phyloP scores from a whole-genome alignment of 169 alveolate species.

The Eimeria tenella region DNA sequence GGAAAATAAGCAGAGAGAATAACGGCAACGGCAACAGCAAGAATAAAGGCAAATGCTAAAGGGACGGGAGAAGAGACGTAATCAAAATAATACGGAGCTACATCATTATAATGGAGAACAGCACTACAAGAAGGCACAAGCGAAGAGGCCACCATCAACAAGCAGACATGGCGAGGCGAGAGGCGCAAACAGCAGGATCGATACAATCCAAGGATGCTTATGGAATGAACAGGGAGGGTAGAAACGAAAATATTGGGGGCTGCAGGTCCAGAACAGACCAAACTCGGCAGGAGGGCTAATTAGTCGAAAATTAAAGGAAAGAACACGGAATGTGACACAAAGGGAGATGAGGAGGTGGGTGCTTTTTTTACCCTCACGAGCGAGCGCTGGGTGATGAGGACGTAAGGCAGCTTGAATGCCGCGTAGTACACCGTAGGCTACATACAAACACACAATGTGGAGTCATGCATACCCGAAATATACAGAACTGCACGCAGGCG shows the following conservation, averaged over 20 bases:
- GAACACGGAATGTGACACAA: background rate
- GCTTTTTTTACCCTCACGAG: background rate
- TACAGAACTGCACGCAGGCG: background rate
- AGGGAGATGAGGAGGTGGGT: background rate
- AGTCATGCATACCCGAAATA: background rate
- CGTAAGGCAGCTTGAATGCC: conserved; percentile 34
- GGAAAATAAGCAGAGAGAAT: no score
- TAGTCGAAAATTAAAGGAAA: background rate
- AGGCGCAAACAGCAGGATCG: no score
- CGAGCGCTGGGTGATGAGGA: conserved; percentile 2
- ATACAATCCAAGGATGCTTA: no score
- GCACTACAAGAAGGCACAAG: background rate
- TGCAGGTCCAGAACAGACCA: no score
- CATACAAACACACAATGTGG: background rate
- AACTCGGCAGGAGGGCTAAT: no score
- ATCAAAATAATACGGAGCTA: no score
- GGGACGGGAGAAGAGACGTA: no score
- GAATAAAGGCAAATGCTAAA: background rate
- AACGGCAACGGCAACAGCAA: background rate
- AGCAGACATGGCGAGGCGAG: no score
- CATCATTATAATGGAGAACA: no score
- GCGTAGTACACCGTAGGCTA: conserved; percentile 8
- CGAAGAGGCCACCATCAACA: no score
- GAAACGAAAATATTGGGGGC: no score
- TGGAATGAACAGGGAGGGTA: no score